Percentiles rank a stretch among this genome's conserved stretches.
phyloP scores from a whole-genome alignment of 2,329 filamentous ascomycete genomes.

The Nothophoma quercina region DNA sequence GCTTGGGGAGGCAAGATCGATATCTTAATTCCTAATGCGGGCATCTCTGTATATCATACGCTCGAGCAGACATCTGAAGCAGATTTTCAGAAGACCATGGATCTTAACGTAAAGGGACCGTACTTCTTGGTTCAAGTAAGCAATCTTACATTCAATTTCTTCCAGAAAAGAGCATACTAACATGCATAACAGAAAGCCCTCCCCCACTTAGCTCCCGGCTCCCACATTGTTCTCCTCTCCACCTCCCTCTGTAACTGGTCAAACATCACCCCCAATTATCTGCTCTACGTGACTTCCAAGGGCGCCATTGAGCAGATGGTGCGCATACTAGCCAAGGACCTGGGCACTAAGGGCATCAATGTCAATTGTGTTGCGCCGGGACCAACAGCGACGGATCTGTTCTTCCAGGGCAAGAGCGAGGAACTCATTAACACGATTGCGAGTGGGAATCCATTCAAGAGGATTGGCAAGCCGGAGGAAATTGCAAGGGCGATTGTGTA shows the following conservation, averaged over 20 bases:
- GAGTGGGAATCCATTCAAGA: conserved; percentile 24
- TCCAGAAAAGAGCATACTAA: neutral
- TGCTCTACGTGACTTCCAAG: conserved; percentile 62
- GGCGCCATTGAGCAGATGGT: conserved; percentile 68
- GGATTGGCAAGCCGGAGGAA: conserved; percentile 35
- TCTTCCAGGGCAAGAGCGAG: conserved; percentile 54
- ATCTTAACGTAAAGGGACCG: conserved; percentile 60
- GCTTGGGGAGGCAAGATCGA: conserved; percentile 60
- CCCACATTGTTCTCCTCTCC: conserved; percentile 30
- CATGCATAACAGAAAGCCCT: conserved; percentile 27
- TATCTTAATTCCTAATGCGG: conserved; percentile 66
- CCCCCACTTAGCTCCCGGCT: conserved; percentile 26
- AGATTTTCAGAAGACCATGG: conserved; percentile 69
- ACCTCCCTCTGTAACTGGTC: conserved; percentile 26
- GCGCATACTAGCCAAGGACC: conserved; percentile 63
- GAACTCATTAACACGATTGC: conserved; percentile 32
- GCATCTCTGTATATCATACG: conserved; percentile 55
- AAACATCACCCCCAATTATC: conserved; percentile 31
- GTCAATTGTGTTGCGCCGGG: conserved; percentile 63
- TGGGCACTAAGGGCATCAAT: conserved; percentile 59
- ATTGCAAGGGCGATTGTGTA: conserved; percentile 35
- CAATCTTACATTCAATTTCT: no score
- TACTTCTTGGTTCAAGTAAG: conserved; percentile 36
- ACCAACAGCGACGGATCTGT: conserved; percentile 65
- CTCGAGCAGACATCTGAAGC: conserved; percentile 67